Conservation (phyloP, 1,284 basidiomycete species). For the Malassezia sympodialis region DNA sequence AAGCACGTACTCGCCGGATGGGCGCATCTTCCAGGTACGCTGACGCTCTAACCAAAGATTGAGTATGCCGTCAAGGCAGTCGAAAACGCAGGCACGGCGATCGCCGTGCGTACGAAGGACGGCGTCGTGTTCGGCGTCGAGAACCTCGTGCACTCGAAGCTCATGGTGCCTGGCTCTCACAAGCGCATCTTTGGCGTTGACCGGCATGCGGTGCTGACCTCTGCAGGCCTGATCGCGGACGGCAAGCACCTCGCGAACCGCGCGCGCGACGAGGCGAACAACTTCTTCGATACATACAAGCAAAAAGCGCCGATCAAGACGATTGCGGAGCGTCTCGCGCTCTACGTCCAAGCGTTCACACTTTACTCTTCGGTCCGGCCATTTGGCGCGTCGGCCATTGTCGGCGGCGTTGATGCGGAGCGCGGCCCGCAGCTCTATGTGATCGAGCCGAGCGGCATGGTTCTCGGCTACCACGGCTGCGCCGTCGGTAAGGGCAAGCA, state of each 20-base stretch:
- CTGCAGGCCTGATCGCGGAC: conserved; percentile 82
- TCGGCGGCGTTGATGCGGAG: conserved; percentile 77
- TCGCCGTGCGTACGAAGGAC: conserved; percentile 78
- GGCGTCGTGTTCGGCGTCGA: conserved; percentile 84
- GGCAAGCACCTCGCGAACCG: conserved; percentile 77
- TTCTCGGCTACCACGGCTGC: conserved; percentile 55
- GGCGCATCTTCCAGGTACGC: conserved; percentile 74
- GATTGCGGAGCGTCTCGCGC: conserved; percentile 71
- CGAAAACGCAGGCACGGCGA: conserved; percentile 75
- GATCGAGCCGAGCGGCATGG: conserved; percentile 89
- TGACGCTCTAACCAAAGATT: conserved; percentile 53
- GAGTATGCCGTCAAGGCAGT: conserved; percentile 98
- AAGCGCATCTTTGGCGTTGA: conserved; percentile 86
- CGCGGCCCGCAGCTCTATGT: conserved; percentile 66
- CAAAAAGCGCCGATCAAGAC: conserved; percentile 71
- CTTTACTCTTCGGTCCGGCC: conserved; percentile 96
- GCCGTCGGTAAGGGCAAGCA: conserved; percentile 94
- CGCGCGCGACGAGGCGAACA: conserved; percentile 72
- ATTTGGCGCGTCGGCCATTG: conserved; percentile 84
- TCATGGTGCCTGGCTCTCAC: conserved; percentile 86
- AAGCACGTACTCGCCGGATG: conserved; percentile 96
- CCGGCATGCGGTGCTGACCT: conserved; percentile 69
- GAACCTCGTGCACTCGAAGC: conserved; percentile 93
- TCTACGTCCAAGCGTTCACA: conserved; percentile 90
- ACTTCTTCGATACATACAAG: conserved; percentile 66